Percentiles rank a stretch among this genome's conserved stretches.
These are phyloP conservation scores for Anethum foeniculum DNA, from an alignment of 140 eudicot genomes.

Conservation along the genomic window DNA sequence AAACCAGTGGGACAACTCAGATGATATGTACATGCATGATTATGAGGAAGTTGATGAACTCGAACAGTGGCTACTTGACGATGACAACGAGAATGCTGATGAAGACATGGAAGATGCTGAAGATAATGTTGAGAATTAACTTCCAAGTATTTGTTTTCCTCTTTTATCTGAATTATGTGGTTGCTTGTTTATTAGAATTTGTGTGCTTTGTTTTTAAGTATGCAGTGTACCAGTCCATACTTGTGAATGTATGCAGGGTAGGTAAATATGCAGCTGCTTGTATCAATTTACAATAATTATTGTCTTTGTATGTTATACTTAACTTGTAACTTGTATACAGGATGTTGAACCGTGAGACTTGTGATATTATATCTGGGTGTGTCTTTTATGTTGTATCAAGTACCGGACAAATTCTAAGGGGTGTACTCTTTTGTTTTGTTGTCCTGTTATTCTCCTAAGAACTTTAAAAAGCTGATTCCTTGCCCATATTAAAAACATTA, in stretches of 20 bases:
- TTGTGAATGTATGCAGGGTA: background rate
- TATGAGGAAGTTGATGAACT: conserved; percentile 80
- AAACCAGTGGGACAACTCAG: conserved; percentile 73
- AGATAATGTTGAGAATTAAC: conserved; percentile 22
- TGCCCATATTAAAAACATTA: background rate
- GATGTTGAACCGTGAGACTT: background rate
- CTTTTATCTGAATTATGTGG: background rate
- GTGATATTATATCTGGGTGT: background rate
- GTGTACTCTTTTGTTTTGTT: background rate
- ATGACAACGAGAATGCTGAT: conserved; percentile 41
- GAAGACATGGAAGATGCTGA: conserved; percentile 45
- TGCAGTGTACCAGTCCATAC: background rate
- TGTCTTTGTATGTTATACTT: background rate
- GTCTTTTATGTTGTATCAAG: background rate
- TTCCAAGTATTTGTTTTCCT: background rate
- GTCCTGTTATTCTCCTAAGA: background rate
- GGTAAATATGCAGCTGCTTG: background rate
- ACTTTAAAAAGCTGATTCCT: conserved; percentile 4
- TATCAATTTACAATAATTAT: background rate
- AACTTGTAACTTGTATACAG: background rate
- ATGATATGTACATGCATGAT: conserved; percentile 59
- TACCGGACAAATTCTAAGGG: background rate
- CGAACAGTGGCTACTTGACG: conserved; percentile 70
- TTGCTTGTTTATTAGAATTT: background rate
- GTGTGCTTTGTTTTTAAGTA: background rate